Conservation (phyloP, 202 grass and related monocot genomes). For the Carex sylvatica region DNA sequence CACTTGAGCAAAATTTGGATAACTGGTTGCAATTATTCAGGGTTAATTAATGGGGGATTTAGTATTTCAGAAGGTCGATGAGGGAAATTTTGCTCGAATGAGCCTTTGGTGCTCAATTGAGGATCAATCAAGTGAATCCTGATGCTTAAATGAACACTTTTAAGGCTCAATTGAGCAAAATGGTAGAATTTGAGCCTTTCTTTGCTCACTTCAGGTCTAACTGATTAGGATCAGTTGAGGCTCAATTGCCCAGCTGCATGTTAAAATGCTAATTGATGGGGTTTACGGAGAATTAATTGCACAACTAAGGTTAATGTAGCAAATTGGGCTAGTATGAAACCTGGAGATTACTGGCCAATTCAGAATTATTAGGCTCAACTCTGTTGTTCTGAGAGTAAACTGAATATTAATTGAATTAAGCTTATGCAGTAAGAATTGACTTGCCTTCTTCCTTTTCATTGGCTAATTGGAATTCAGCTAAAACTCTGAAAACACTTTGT, state of each 20-base stretch:
- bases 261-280: not conserved
- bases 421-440: constrained; percentile 1
- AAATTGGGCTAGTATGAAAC: not conserved
- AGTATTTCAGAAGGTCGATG: not conserved
- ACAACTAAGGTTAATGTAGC: not conserved
- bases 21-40: not conserved
- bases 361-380: not conserved
- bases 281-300: not conserved
- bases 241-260: not conserved
- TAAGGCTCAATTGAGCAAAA: not conserved
- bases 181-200: not conserved
- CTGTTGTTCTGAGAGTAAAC: not conserved
- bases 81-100: not conserved
- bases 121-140: not conserved
- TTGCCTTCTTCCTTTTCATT: constrained; percentile 92
- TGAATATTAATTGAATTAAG: constrained; percentile 1
- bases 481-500: constrained; percentile 94
- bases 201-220: not conserved
- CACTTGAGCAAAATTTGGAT: not conserved
- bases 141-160: not conserved
- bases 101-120: not conserved
- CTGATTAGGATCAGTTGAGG: not conserved
- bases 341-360: not conserved
- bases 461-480: constrained; percentile 79
- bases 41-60: not conserved